Evolutionary conservation across 345 rosid genomes (phyloP), one percentile per base, ranked within the genome.

Genomic region (Salix dunnii): DNA sequence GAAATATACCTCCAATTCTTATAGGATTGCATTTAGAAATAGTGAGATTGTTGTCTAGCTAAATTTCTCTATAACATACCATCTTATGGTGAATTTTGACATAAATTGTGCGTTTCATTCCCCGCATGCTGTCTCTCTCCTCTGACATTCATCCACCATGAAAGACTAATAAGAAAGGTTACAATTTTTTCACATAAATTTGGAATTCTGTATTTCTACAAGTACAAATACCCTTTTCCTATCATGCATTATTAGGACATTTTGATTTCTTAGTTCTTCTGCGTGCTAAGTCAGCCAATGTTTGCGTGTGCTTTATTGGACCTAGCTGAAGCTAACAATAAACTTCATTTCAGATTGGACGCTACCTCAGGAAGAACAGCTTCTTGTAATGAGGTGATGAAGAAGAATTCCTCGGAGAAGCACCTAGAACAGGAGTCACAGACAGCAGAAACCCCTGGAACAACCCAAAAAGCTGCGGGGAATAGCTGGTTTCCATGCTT

Each of bases 401-500:
- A 76, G 40, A 74, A 58, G 51, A 68, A 68, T 43, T 31, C 30
- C 17, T 76, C 75, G 5, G 58, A 74, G 43, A 70, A 38, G 71
- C 65, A 53, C 7, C n/a, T 6, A 28, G 17, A 21, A 16, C 58
- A 64, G 12, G 73, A 84, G 62, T 0, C 63, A 38, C 80, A 66
- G 31, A 80, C 68, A 9, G 40, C 70, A 33, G 25, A 67, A 60
- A 20, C 46, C 7, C 84, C 71, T 0, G 55, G 13, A 63, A 77
- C 83, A 23, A 67, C 74, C 23, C 43, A 49, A 20, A 83, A 77
- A 72, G 68, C 73, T n/a, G 31, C 62, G 6, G 43, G 74, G 9
- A 66, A 55, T 43, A 42, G 87, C 11, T 85, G 91, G 89, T 73
- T 90, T 77, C 82, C 91, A 46, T 88, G 96, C 82, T 87, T 91